Evolutionary conservation across 1,284 basidiomycete genomes (phyloP), one percentile per base, ranked within the genome.

Genomic region (Takashimella koratensis): DNA sequence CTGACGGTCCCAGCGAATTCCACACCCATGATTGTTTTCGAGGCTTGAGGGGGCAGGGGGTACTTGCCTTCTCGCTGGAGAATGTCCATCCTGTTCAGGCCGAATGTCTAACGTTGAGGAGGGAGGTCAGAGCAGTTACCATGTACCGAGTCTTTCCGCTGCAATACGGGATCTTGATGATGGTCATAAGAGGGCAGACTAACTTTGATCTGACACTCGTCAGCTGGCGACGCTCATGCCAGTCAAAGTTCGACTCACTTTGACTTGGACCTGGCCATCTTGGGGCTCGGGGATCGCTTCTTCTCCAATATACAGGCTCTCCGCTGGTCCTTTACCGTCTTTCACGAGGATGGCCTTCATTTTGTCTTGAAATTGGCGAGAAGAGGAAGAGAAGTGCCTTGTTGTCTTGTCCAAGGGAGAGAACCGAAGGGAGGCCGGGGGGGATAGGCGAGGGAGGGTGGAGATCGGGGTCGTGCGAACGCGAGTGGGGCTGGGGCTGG

Each of bases 291-390:
- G 80, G 10, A 68, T 73, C 20, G 65, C 58, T 47, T 80, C 79
- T 60, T 90, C 82, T 3, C 89, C 91, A 41, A 95, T 75, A 74
- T 90, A 88, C 24, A 97, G 80, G 63, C 85, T 85, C 47, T 88
- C 86, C 21, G 84, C 79, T 2, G 88, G 85, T 0, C 91, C 91
- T 59, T 84, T 84, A 19, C 81, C 86, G 68, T 86, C 83, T 77
- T 88, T 89, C 74, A 96, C 81, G 40, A 91, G 79, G 46, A 96
- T 79, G 25, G 89, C 90, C 54, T 83, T 85, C 92, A 95, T 96
- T 43, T 63, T 71, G 2, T 63, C 57, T 21, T 67, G 67, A 12
- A 67, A 23, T 4, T 20, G 43, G 43, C 5, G 51, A 19, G 23
- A 45, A 40, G 16, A 19, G 26, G 27, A 48, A 41, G 13, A 41